These are phyloP conservation scores for Paramarasmius palmivorus DNA, from an alignment of 1,284 basidiomycete genomes.

Conservation along the genomic window DNA sequence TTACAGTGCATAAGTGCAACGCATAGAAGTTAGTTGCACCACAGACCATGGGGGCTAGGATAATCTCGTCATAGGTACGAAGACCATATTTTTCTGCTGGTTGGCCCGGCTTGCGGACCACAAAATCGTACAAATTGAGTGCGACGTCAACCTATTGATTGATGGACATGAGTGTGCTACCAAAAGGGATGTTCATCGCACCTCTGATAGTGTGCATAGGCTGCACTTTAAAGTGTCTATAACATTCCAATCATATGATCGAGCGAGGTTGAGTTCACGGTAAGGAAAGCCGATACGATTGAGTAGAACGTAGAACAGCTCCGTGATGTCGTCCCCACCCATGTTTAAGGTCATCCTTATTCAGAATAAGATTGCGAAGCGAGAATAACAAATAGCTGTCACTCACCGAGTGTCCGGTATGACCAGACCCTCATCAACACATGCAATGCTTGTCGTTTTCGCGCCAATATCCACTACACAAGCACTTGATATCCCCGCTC, in stretches of 20 bases:
- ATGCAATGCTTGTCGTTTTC: constrained; percentile 82
- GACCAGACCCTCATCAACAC: constrained; percentile 94
- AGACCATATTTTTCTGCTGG: constrained; percentile 88
- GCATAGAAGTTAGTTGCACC: background rate
- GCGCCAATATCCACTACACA: constrained; percentile 97
- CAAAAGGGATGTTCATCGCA: constrained; percentile 32
- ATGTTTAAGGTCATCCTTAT: constrained; percentile 81
- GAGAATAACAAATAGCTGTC: background rate
- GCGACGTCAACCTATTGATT: constrained; percentile 77
- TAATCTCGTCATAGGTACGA: constrained; percentile 94
- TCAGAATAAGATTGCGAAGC: constrained; percentile 10
- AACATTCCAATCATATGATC: constrained; percentile 83
- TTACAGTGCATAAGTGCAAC: background rate
- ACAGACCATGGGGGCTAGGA: constrained; percentile 89
- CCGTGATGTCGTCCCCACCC: constrained; percentile 93
- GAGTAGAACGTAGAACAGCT: constrained; percentile 83
- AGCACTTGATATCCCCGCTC: constrained; percentile 91
- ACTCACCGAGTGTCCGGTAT: constrained; percentile 83
- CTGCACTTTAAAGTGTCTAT: constrained; percentile 88
- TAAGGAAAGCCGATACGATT: constrained; percentile 89
- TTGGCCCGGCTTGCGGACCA: constrained; percentile 75
- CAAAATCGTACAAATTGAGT: constrained; percentile 87
- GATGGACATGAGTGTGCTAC: background rate
- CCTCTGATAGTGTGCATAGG: constrained; percentile 85
- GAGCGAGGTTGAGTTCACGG: constrained; percentile 73